These are phyloP conservation scores for Apophysomyces elegans DNA, from an alignment of 371 early-diverging fungal species.

Conservation along the genomic window DNA sequence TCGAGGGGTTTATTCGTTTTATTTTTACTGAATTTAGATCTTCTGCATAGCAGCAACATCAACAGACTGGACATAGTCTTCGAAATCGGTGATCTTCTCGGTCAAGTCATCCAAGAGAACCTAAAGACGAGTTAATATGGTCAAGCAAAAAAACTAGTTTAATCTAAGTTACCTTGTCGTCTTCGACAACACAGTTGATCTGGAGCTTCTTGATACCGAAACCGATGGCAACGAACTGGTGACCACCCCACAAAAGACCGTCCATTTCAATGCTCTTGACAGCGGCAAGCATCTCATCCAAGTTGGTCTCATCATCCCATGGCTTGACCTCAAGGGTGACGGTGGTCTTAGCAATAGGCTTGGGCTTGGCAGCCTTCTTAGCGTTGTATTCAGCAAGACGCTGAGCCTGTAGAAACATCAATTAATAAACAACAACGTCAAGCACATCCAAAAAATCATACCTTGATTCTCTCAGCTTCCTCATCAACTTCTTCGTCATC, in stretches of 20 bases:
- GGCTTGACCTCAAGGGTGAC: conserved; percentile 95
- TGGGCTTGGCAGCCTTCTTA: conserved; percentile 94
- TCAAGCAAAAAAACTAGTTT: not conserved
- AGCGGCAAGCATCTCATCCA: conserved; percentile 73
- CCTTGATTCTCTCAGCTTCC: conserved; percentile 87
- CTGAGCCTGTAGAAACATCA: conserved; percentile 49
- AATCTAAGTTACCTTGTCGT: conserved; percentile 76
- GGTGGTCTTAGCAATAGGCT: conserved; percentile 91
- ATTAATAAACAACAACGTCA: not conserved
- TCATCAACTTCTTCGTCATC: conserved; percentile 91
- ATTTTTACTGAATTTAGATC: conserved; percentile 67
- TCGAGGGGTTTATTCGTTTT: conserved; percentile 11
- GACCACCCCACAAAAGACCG: conserved; percentile 91
- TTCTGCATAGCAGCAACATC: conserved; percentile 94
- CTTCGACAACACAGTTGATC: conserved; percentile 93
- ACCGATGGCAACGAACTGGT: conserved; percentile 81
- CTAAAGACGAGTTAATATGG: conserved; percentile 14
- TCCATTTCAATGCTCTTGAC: conserved; percentile 84
- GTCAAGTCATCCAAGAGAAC: conserved; percentile 77
- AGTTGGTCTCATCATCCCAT: conserved; percentile 96
- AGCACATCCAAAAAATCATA: not conserved
- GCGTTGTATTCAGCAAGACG: conserved; percentile 92
- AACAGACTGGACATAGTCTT: conserved; percentile 93
- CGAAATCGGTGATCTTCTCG: conserved; percentile 78
- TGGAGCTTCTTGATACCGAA: conserved; percentile 95